Base-by-base conservation (phyloP, 768 basidiomycete genomes). In the Boletus huronensis region DNA sequence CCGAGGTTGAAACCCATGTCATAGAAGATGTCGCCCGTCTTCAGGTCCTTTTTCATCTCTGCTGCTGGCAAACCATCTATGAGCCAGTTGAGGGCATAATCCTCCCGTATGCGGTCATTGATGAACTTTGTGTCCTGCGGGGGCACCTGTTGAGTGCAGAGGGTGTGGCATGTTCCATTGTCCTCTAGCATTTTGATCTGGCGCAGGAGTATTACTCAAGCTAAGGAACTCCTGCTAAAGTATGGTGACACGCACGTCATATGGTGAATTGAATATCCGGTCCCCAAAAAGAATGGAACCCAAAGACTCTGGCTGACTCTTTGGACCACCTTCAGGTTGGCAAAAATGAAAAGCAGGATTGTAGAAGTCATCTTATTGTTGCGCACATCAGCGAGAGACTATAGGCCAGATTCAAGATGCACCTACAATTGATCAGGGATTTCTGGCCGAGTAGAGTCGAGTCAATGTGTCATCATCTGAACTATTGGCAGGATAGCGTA, bases 231-330 rank as follows among this genome's bases (percentile, higher is more conserved):
- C 48, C 13, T 11, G 6, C 25, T 16, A 35, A 40, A 44, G 34
- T 23, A 50, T 32, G 32, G 40, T 25, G n/a, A 21, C 41, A 74
- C 86, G 51, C 57, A 93, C 90, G 60, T 94, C 82, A 65, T 93
- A 98, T 2, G 87, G 90, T 3, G 92, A 92, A 64, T 87, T 85
- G 70, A 93, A 91, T 62, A 98, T 93, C 58, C 96, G 80, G 76
- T 98, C 96, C 16, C 96, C 96, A 61, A 97, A 97, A n/a, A 98
- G 75, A 63, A 98, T 94, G 17, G 91, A 91, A 6, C 96, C 96
- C 26, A 98, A 75, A 1, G 85, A 88, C 70, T 95, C 94, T 3
- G 92, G 88, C 66, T 86, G 85, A 61, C 82, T 82, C 66, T 82
- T 70, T 21, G 84, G 79, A 10, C 92, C 94, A 19, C 75, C 86